These are phyloP conservation scores for Calonectria henricotiae DNA, from an alignment of 2,329 filamentous ascomycete genomes.

Conservation along the genomic window DNA sequence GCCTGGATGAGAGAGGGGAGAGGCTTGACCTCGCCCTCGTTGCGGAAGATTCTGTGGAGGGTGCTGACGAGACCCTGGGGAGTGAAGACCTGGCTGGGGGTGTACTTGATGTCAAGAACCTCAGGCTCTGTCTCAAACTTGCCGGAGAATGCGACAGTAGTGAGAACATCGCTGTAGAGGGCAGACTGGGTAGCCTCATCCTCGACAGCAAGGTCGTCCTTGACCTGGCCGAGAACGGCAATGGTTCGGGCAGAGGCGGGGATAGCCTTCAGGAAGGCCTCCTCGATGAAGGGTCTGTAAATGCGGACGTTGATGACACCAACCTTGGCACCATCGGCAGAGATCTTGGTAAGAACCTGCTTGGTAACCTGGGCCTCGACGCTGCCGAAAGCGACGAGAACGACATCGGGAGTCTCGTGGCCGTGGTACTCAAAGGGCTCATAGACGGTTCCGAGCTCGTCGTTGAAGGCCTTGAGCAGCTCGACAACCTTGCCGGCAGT, in stretches of 20 bases:
- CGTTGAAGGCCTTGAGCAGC: slow-evolving; percentile 84
- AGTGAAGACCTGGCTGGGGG: slow-evolving; percentile 75
- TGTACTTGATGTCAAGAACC: slow-evolving; percentile 91
- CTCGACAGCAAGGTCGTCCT: slow-evolving; percentile 79
- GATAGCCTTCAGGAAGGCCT: slow-evolving; percentile 88
- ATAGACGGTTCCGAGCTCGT: slow-evolving; percentile 94
- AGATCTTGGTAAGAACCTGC: slow-evolving; percentile 83
- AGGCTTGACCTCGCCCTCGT: slow-evolving; percentile 68
- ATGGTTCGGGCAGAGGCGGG: slow-evolving; percentile 83
- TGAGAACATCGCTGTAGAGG: slow-evolving; percentile 92
- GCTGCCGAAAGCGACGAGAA: slow-evolving; percentile 94
- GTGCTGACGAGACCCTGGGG: slow-evolving; percentile 69
- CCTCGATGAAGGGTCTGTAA: slow-evolving; percentile 95
- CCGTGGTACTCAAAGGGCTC: slow-evolving; percentile 95
- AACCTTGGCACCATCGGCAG: slow-evolving; percentile 82
- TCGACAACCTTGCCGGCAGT: slow-evolving; percentile 81
- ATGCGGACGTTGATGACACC: slow-evolving; percentile 93
- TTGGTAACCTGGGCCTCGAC: slow-evolving; percentile 89
- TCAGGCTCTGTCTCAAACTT: slow-evolving; percentile 75
- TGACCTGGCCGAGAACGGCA: slow-evolving; percentile 91
- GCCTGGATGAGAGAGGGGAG: slow-evolving; percentile 69
- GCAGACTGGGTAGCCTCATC: slow-evolving; percentile 86
- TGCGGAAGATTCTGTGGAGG: slow-evolving; percentile 67
- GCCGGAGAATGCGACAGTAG: slow-evolving; percentile 85
- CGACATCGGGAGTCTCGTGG: slow-evolving; percentile 83